Base-by-base conservation (phyloP, 2,329 filamentous ascomycete genomes). In the Mariannaea sp. region DNA sequence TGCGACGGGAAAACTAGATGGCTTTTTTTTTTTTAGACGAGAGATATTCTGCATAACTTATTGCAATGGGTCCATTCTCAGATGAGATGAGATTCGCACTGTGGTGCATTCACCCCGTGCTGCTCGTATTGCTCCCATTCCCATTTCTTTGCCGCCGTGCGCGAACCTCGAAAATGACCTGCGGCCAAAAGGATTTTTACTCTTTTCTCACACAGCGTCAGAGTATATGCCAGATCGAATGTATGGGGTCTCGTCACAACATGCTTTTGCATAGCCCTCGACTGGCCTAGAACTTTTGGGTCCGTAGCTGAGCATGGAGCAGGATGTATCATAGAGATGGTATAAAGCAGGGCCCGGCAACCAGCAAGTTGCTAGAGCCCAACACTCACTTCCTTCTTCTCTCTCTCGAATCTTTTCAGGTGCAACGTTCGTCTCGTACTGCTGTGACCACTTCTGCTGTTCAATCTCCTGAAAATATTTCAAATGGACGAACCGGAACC, bases 401-500 rank as follows among this genome's bases (percentile, higher is more conserved):
- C 33, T 43, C 40, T 52, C 44, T 30, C 36, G n/a, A n/a, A n/a
- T n/a, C n/a, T 16, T 13, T 27, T 45, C 46, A 24, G 8, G 27
- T 36, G 30, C 19, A 17, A 40, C 27, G 27, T 22, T 30, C 4
- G 32, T 44, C 6, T 30, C 10, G 20, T 22, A n/a, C n/a, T 33
- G 8, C 38, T 35, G 19, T 38, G 41, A 47, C 19, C 14, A 14
- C 24, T 38, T 7, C 16, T 32, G 9, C 7, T 24, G 27, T 39
- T 26, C 16, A 24, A 32, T 35, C 38, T 7, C 2, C 6, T 24
- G 27, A n/a, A 16, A 43, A 16, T 13, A 30, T 49, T 20, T 19
- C 20, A 24, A 35, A 60, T 60, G 58, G 56, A 58, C 30, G 58
- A 59, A 39, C 47, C 46, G 1, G 56, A 60, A 32, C 26, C 50